phyloP scores from a whole-genome alignment of 352 stramenopile species.

The Phytophthora ohioensis region DNA sequence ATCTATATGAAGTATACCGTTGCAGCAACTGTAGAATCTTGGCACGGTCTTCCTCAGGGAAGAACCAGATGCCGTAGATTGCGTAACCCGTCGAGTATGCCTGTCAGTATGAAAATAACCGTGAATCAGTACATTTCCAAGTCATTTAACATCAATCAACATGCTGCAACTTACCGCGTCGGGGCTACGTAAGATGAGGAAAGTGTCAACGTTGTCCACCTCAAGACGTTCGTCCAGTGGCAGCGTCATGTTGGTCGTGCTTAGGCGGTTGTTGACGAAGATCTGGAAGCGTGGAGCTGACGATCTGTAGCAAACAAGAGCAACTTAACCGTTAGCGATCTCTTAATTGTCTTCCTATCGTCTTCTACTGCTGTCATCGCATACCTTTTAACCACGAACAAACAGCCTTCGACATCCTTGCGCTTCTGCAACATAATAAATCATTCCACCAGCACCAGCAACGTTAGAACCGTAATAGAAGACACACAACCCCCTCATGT shows the following conservation, averaged over 20 bases:
- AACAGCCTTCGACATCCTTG: constrained; percentile 86
- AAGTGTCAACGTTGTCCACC: constrained; percentile 87
- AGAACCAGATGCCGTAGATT: constrained; percentile 91
- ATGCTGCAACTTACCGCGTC: constrained; percentile 47
- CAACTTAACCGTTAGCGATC: background rate
- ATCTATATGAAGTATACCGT: constrained; percentile 46
- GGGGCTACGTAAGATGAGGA: constrained; percentile 83
- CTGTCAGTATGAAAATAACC: constrained; percentile 27
- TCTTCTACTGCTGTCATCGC: background rate
- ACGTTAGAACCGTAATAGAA: constrained; percentile 5
- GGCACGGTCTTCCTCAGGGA: constrained; percentile 83
- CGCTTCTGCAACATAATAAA: constrained; percentile 64
- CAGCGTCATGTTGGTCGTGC: constrained; percentile 89
- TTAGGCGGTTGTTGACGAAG: constrained; percentile 91
- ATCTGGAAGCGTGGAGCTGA: constrained; percentile 85
- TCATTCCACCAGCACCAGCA: constrained; percentile 7
- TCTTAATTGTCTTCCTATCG: background rate
- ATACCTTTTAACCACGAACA: constrained; percentile 88
- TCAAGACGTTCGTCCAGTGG: constrained; percentile 73
- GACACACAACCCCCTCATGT: background rate
- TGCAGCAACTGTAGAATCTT: constrained; percentile 83
- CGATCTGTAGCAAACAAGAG: constrained; percentile 47
- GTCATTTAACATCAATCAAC: background rate
- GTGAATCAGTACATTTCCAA: background rate
- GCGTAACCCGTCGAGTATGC: constrained; percentile 67